phyloP scores from a whole-genome alignment of 1,284 basidiomycete genomes.

The Volvariella volvacea region DNA sequence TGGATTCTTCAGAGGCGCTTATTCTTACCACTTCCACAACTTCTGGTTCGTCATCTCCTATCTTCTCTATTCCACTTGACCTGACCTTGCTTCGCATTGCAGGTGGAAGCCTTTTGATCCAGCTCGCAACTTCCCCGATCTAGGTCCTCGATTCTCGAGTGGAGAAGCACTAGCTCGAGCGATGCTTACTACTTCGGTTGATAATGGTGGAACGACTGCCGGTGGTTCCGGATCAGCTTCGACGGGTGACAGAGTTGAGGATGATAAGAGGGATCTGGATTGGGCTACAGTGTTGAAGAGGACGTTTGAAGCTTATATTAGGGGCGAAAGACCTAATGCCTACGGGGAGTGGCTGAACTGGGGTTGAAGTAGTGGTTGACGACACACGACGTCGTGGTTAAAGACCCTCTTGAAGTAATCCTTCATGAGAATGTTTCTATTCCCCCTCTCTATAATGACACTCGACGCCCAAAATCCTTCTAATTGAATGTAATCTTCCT shows the following conservation, averaged over 20 bases:
- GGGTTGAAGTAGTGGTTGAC: conserved; percentile 10
- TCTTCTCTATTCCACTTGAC: not conserved
- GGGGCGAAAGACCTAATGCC: conserved; percentile 72
- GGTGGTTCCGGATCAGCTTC: not conserved
- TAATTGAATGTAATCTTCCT: no score
- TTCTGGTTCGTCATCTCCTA: conserved; percentile 45
- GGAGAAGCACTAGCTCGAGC: conserved; percentile 46
- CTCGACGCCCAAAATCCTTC: no score
- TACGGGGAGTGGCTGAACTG: conserved; percentile 63
- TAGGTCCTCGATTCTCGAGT: conserved; percentile 55
- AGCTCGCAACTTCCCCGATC: conserved; percentile 67
- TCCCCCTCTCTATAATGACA: no score
- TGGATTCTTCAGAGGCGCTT: conserved; percentile 78
- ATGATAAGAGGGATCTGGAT: conserved; percentile 55
- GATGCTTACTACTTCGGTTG: conserved; percentile 17
- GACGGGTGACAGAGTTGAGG: conserved; percentile 16
- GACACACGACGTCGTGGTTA: no score
- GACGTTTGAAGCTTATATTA: conserved; percentile 69
- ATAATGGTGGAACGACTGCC: conserved; percentile 11
- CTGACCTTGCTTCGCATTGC: not conserved
- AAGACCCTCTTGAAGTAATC: no score
- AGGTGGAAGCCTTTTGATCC: conserved; percentile 79
- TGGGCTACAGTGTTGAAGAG: conserved; percentile 73
- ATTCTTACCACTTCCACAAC: conserved; percentile 81
- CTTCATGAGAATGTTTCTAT: no score